A percentile compares a stretch with the other conserved stretches of the same genome.
Evolutionary conservation across 2,329 filamentous ascomycete genomes (phyloP).

Genomic region (Aspergillus aculeatus): DNA sequence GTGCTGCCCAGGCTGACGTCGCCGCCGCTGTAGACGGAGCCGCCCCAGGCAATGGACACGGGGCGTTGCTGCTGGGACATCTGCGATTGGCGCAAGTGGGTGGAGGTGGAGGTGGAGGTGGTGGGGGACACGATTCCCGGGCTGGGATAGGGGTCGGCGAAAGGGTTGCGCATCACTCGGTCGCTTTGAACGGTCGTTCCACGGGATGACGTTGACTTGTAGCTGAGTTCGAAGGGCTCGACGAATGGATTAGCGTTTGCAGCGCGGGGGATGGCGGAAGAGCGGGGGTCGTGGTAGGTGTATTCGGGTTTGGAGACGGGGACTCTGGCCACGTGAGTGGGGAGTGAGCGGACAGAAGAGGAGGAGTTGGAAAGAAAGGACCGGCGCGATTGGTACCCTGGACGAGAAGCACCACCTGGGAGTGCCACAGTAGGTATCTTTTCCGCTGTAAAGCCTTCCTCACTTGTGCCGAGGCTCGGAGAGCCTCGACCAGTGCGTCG

Average conservation of each 20-base stretch:
- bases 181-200: background rate
- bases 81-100: background rate
- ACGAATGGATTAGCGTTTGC: constrained; percentile 17
- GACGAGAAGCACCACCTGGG: constrained; percentile 13
- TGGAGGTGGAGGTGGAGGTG: background rate
- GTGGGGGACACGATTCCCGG: background rate
- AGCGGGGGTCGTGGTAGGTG: background rate
- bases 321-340: constrained; percentile 3
- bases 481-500: constrained; percentile 12
- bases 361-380: constrained; percentile 13
- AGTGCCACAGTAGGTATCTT: constrained; percentile 18
- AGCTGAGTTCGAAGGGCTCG: constrained; percentile 9
- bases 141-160: constrained; percentile 5
- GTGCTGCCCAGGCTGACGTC: constrained; percentile 29
- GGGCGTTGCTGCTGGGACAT: background rate
- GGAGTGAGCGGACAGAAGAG: constrained; percentile 11
- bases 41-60: background rate
- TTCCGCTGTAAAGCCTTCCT: constrained; percentile 18
- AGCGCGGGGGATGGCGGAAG: background rate
- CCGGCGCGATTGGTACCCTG: constrained; percentile 12
- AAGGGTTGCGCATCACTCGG: constrained; percentile 3
- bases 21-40: constrained; percentile 19
- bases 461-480: constrained; percentile 13
- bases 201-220: background rate
- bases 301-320: background rate